These are phyloP conservation scores for Colletotrichum eremochloae DNA, from an alignment of 2,329 filamentous ascomycete species.

Conservation along the genomic window DNA sequence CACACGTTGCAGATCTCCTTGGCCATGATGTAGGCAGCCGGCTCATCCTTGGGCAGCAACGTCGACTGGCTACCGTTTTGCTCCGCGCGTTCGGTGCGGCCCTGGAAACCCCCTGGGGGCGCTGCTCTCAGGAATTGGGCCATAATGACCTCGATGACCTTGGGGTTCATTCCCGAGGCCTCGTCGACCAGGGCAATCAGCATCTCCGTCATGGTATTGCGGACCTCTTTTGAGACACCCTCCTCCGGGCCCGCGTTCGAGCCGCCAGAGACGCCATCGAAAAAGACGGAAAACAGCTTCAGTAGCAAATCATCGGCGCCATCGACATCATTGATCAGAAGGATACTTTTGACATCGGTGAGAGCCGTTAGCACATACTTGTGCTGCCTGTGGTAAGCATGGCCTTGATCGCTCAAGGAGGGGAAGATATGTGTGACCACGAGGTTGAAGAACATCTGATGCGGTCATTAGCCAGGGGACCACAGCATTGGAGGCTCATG, in stretches of 20 bases:
- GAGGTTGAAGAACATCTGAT: conserved; percentile 90
- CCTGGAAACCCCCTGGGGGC: conserved; percentile 68
- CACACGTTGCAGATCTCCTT: conserved; percentile 92
- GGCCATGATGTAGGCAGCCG: conserved; percentile 95
- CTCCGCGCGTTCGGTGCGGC: conserved; percentile 66
- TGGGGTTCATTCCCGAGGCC: conserved; percentile 78
- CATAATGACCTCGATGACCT: conserved; percentile 92
- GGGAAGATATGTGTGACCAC: conserved; percentile 88
- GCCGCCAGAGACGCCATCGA: conserved; percentile 88
- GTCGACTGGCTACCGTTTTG: conserved; percentile 85
- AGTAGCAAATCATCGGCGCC: conserved; percentile 83
- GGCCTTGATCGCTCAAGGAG: conserved; percentile 85
- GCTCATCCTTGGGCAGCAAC: conserved; percentile 86
- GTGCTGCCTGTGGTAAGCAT: conserved; percentile 94
- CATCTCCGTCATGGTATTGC: conserved; percentile 90
- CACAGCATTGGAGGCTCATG: not conserved
- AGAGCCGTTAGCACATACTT: conserved; percentile 91
- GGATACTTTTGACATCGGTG: conserved; percentile 92
- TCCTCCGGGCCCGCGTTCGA: conserved; percentile 82
- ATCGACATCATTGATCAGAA: conserved; percentile 89
- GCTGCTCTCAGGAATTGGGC: conserved; percentile 95
- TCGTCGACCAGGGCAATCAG: conserved; percentile 91
- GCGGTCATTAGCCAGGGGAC: conserved; percentile 31
- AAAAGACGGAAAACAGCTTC: conserved; percentile 87
- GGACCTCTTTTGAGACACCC: conserved; percentile 90